A percentile compares a stretch with the other conserved stretches of the same genome.
These are phyloP conservation scores for Aspergillus fumigatus DNA, from an alignment of 2,329 filamentous ascomycete species.

Conservation along the genomic window DNA sequence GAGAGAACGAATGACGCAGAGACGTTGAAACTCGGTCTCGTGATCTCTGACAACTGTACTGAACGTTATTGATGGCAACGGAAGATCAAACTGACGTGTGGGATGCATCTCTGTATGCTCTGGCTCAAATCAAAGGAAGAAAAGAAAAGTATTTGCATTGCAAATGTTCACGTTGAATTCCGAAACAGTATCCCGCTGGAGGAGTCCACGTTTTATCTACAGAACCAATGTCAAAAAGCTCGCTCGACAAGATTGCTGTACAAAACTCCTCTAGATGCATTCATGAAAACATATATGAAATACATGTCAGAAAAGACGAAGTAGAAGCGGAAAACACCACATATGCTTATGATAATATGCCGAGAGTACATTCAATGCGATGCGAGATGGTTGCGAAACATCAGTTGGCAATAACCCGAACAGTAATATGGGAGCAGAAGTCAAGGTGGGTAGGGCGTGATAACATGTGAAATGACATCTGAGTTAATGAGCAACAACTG, in stretches of 20 bases:
- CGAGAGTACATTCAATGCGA: not conserved
- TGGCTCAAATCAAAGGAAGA: not conserved
- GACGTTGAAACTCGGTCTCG: not conserved
- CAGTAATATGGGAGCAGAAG: conserved; percentile 5
- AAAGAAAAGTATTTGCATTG: not conserved
- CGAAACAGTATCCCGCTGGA: not conserved
- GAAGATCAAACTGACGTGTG: no score
- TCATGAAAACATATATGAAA: not conserved
- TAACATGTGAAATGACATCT: not conserved
- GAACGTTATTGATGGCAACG: no score
- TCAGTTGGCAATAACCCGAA: conserved; percentile 10
- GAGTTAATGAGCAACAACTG: conserved; percentile 25
- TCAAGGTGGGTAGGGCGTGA: not conserved
- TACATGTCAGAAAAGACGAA: not conserved
- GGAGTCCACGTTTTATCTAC: not conserved
- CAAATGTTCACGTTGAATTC: not conserved
- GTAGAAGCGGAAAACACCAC: not conserved
- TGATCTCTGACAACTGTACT: no score
- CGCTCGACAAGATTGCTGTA: not conserved
- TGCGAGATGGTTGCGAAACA: not conserved
- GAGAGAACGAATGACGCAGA: not conserved
- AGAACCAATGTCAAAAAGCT: not conserved
- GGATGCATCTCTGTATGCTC: not conserved
- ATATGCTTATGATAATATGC: not conserved
- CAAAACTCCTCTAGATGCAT: not conserved